Conservation (phyloP, 345 rosid species). For the Citrus sp. region DNA sequence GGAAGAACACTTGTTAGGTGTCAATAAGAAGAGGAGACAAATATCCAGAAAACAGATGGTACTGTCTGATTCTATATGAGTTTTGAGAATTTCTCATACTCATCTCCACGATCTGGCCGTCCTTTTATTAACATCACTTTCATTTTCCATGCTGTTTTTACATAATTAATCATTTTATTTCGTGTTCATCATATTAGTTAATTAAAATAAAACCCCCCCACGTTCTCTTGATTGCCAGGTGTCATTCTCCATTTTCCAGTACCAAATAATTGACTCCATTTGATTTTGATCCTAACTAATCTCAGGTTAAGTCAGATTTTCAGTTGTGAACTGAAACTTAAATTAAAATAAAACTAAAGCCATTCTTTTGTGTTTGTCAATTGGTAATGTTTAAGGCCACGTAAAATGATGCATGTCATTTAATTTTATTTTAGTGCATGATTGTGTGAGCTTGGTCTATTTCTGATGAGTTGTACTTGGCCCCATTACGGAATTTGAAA, state of each 20-base stretch:
- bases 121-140: conserved; percentile 6
- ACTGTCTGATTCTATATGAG: conserved; percentile 18
- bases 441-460: conserved; percentile 12
- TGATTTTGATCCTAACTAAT: conserved; percentile 1
- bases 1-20: neutral
- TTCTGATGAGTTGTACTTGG: conserved; percentile 37
- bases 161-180: neutral
- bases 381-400: conserved; percentile 16
- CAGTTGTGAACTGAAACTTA: neutral
- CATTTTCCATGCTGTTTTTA: conserved; percentile 2
- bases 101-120: conserved; percentile 28
- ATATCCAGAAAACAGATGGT: conserved; percentile 21
- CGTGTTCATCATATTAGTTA: neutral
- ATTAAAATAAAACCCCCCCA: conserved; percentile 8
- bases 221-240: conserved; percentile 26
- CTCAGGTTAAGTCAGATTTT: conserved; percentile 5
- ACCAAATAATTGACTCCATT: neutral
- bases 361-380: conserved; percentile 7
- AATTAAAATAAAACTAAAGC: neutral
- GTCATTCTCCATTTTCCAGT: conserved; percentile 7
- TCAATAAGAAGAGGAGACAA: conserved; percentile 4
- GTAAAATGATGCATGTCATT: neutral
- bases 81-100: conserved; percentile 13
- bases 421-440: conserved; percentile 13
- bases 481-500: conserved; percentile 18